Evolutionary conservation across 805 yeast genomes (phyloP).

Genomic region (Wickerhamomyces bovis): DNA sequence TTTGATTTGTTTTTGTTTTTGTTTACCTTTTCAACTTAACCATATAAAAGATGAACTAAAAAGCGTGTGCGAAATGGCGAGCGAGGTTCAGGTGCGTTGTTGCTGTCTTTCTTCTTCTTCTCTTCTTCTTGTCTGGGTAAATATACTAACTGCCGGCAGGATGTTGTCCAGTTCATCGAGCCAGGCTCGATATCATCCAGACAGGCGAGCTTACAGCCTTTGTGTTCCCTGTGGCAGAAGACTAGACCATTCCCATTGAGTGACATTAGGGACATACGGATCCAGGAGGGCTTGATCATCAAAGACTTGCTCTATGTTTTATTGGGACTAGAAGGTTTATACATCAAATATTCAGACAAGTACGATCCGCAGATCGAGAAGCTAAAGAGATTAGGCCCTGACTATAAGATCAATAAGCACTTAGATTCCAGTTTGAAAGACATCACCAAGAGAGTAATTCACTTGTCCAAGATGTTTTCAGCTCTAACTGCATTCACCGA

Average conservation of each 20-base stretch:
- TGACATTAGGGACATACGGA: slow-evolving; percentile 39
- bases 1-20: background rate
- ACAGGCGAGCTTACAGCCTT: slow-evolving; percentile 30
- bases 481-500: slow-evolving; percentile 58
- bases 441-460: slow-evolving; percentile 53
- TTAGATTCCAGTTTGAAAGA: slow-evolving; percentile 72
- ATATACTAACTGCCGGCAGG: background rate
- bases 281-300: slow-evolving; percentile 69
- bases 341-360: slow-evolving; percentile 59
- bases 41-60: background rate
- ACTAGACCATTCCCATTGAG: slow-evolving; percentile 40
- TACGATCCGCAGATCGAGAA: slow-evolving; percentile 42
- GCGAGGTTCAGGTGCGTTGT: background rate
- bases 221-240: slow-evolving; percentile 26
- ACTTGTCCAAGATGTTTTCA: slow-evolving; percentile 56
- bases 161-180: background rate
- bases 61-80: background rate
- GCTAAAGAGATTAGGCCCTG: slow-evolving; percentile 60
- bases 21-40: background rate
- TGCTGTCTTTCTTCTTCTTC: no score
- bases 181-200: slow-evolving; percentile 13
- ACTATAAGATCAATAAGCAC: slow-evolving; percentile 62
- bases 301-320: slow-evolving; percentile 66
- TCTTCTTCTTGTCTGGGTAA: background rate
- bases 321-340: slow-evolving; percentile 71